phyloP scores from a whole-genome alignment of 2,329 filamentous ascomycete genomes.

The Fusarium humuli region DNA sequence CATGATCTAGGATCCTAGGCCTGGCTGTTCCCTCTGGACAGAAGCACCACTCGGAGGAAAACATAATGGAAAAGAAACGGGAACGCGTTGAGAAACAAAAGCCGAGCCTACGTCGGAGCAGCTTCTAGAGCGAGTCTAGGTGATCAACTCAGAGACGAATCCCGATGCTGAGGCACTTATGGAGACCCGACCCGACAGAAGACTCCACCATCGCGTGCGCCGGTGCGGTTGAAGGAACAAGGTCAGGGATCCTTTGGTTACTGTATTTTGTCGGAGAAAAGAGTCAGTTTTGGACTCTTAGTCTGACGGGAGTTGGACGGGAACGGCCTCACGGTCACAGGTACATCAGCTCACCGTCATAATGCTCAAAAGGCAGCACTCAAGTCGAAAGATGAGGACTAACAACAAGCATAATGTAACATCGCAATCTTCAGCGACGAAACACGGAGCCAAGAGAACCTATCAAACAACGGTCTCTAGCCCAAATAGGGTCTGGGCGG shows the following conservation, averaged over 20 bases:
- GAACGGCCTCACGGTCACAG: background rate
- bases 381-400: conserved; percentile 5
- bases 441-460: conserved; percentile 17
- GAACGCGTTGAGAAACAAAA: conserved; percentile 2
- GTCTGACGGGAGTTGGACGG: conserved; percentile 10
- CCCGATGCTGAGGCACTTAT: conserved; percentile 40
- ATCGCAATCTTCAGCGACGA: conserved; percentile 32
- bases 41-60: background rate
- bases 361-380: conserved; percentile 7
- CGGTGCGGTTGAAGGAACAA: conserved; percentile 21
- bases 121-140: conserved; percentile 33
- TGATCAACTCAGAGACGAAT: conserved; percentile 11
- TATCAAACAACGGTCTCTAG: conserved; percentile 37
- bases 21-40: background rate
- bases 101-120: conserved; percentile 6
- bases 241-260: conserved; percentile 25
- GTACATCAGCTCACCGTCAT: background rate
- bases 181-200: conserved; percentile 32
- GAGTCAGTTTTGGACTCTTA: background rate
- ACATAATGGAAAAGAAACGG: conserved; percentile 24
- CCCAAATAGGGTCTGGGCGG: conserved; percentile 27
- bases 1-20: background rate
- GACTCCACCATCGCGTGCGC: conserved; percentile 44
- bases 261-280: conserved; percentile 4
- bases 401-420: conserved; percentile 18